These are phyloP conservation scores for Chionographis japonica DNA, from an alignment of 106 monocot genomes.

Conservation along the genomic window DNA sequence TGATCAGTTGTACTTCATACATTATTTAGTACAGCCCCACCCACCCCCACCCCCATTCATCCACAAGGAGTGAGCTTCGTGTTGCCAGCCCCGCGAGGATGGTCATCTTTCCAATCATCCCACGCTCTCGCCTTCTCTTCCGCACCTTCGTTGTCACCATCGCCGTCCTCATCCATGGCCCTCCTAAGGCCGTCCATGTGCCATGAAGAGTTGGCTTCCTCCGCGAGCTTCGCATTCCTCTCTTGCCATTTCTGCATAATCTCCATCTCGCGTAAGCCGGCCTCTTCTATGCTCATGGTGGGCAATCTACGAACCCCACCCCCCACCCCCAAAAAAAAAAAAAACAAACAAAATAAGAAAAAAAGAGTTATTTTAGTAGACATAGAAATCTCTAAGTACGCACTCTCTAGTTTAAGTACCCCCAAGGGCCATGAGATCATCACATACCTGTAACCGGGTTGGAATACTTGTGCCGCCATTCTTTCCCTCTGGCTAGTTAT, in stretches of 20 bases:
- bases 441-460: constrained; percentile 76
- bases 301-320: constrained; percentile 51
- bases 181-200: constrained; percentile 41
- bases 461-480: constrained; percentile 90
- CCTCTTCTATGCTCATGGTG: constrained; percentile 99
- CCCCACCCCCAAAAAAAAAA: too few relatives aligned
- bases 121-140: constrained; percentile 87
- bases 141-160: constrained; percentile 58
- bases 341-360: too few relatives aligned
- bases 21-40: too few relatives aligned
- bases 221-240: constrained; percentile 48
- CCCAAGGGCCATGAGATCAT: neutral
- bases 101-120: constrained; percentile 98
- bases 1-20: too few relatives aligned
- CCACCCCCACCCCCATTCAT: constrained; percentile 3
- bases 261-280: constrained; percentile 93
- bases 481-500: constrained; percentile 73
- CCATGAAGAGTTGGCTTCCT: constrained; percentile 91
- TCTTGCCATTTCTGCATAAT: constrained; percentile 96
- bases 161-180: constrained; percentile 19
- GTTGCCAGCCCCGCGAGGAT: constrained; percentile 93
- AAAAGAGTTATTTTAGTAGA: neutral
- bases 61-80: constrained; percentile 96
- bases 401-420: too few relatives aligned
- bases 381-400: too few relatives aligned